Conservation (phyloP, 2,329 filamentous ascomycete species). For the Fusarium nodosum region DNA sequence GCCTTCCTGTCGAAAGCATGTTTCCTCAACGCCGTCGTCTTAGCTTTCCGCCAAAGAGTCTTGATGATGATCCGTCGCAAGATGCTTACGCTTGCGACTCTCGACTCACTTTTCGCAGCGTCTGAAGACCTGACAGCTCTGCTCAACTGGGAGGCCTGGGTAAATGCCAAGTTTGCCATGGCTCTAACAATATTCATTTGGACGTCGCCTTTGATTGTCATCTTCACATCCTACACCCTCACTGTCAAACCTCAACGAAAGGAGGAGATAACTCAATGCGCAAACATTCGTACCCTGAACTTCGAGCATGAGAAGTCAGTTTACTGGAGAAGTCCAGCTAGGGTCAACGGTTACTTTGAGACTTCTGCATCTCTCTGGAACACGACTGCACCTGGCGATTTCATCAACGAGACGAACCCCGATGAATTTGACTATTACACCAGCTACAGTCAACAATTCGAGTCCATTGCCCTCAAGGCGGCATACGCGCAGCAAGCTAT, state of each 20-base stretch:
- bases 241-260: conserved; percentile 30
- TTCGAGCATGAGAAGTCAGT: conserved; percentile 40
- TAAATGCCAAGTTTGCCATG: conserved; percentile 47
- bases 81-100: conserved; percentile 45
- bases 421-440: conserved; percentile 47
- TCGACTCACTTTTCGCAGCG: conserved; percentile 48
- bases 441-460: conserved; percentile 36
- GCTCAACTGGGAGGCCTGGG: conserved; percentile 46
- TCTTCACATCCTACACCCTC: conserved; percentile 47
- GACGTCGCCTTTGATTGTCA: conserved; percentile 47
- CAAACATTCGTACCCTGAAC: conserved; percentile 46
- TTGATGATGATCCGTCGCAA: conserved; percentile 50
- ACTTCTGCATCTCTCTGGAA: conserved; percentile 44
- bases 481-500: conserved; percentile 41
- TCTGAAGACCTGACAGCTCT: conserved; percentile 46
- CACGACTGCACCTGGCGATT: conserved; percentile 13
- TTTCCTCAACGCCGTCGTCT: conserved; percentile 45
- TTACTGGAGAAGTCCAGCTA: conserved; percentile 34
- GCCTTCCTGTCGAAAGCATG: conserved; percentile 48
- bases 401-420: conserved; percentile 13
- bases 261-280: conserved; percentile 35
- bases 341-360: conserved; percentile 28
- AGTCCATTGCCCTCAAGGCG: conserved; percentile 37
- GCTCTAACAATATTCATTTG: conserved; percentile 47
- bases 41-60: conserved; percentile 47